Base-by-base conservation (phyloP, 768 basidiomycete genomes). In the Suillus lakei region DNA sequence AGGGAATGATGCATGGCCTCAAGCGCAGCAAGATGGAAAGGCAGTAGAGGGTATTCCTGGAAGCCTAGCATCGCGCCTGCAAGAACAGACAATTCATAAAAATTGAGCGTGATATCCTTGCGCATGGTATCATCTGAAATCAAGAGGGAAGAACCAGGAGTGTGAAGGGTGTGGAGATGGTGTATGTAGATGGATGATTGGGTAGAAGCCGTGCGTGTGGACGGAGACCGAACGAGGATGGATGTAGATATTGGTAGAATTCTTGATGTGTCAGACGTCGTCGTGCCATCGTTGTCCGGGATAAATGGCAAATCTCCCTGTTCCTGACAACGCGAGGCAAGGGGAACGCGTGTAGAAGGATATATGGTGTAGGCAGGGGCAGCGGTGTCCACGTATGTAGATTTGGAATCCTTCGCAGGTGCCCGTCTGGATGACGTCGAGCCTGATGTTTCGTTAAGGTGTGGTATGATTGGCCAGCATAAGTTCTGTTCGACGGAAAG, bases 21-120 rank as follows among this genome's bases (percentile, higher is more conserved):
- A 30, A 92, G 81, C 18, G 91, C 91, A 36, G 87, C 88, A 41
- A 94, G 80, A 71, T 95, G 92, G 72, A 90, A 86, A 15, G 92
- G 93, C 60, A 95, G 74, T 44, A 80, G 78, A 12, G 86, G 81
- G 70, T 86, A 82, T 61, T 78, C 81, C 34, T 77, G 81, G 55
- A 86, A 77, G 66, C 80, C 81, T 39, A 75, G 58, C 46, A 67
- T 70, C 59, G 74, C 73, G 30, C 76, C 76, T 3, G 87, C 83
- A 12, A 94, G 84, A 34, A 92, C 82, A 2, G 87, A 81, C 21
- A 95, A 83, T 65, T 91, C 90, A 69, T 91, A 82, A 71, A 84
- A 93, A 71, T 87, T 93, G 51, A 77, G 81, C 21, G 89, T 85
- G 70, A 94, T 84, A 62, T 93, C 92, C 30, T 77, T 71, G 66